phyloP scores from a whole-genome alignment of 495 filamentous ascomycete species.

The Astrocystis sublimbata region DNA sequence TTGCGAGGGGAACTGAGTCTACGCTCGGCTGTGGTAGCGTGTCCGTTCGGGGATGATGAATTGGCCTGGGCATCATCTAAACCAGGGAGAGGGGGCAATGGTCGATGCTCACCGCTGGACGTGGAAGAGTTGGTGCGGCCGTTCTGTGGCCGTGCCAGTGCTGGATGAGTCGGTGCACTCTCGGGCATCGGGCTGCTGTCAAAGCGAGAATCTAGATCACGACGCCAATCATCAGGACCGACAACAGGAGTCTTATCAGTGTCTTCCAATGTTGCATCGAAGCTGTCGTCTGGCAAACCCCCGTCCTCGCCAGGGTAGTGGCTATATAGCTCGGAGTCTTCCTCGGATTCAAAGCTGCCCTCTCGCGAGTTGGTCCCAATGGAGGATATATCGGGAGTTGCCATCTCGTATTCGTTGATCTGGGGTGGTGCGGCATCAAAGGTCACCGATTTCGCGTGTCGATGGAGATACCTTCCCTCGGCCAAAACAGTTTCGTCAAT shows the following conservation, averaged over 20 bases:
- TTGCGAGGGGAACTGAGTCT: conserved; percentile 59
- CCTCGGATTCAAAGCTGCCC: conserved; percentile 81
- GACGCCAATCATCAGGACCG: conserved; percentile 91
- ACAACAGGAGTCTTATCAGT: conserved; percentile 96
- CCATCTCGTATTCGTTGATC: conserved; percentile 96
- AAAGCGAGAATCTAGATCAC: conserved; percentile 75
- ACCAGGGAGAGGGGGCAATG: conserved; percentile 72
- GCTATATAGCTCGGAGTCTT: conserved; percentile 55
- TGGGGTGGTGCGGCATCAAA: conserved; percentile 93
- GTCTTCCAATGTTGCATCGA: conserved; percentile 91
- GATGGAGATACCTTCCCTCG: conserved; percentile 61
- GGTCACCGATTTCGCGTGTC: conserved; percentile 92
- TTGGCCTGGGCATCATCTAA: conserved; percentile 40
- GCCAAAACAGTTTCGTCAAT: conserved; percentile 55
- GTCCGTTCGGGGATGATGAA: conserved; percentile 42
- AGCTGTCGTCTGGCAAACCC: conserved; percentile 79
- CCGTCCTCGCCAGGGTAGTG: conserved; percentile 65
- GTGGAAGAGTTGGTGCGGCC: conserved; percentile 64
- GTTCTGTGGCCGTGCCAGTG: conserved; percentile 43
- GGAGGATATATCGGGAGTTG: conserved; percentile 90
- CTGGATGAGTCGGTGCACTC: conserved; percentile 30
- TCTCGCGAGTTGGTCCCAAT: conserved; percentile 84
- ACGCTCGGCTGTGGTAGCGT: conserved; percentile 66
- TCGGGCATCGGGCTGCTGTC: conserved; percentile 66
- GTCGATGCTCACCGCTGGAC: conserved; percentile 72